Evolutionary conservation across 2,329 filamentous ascomycete genomes (phyloP).

Genomic region (Colletotrichum gloeosporioides): DNA sequence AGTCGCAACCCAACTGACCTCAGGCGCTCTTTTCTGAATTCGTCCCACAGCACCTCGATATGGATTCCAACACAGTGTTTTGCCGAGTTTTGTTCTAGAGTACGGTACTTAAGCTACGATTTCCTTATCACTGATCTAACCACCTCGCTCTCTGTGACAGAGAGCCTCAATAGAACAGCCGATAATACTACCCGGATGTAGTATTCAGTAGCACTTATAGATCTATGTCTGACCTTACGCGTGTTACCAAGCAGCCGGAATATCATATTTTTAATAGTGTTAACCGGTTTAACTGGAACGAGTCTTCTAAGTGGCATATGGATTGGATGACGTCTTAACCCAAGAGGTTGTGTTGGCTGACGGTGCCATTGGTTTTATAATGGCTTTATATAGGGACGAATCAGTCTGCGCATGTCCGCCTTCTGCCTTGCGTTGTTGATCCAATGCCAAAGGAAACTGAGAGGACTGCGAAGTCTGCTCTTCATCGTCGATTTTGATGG

Average conservation of each 20-base stretch:
- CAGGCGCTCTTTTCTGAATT: background rate
- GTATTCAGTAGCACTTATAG: background rate
- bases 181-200: background rate
- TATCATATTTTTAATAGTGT: background rate
- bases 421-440: background rate
- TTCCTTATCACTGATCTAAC: background rate
- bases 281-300: background rate
- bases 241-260: background rate
- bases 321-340: no score
- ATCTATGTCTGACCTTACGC: background rate
- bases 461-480: background rate
- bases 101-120: background rate
- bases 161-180: background rate
- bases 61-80: background rate
- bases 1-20: background rate
- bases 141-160: rapidly evolving
- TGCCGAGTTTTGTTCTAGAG: background rate
- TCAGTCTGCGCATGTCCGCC: background rate
- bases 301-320: background rate
- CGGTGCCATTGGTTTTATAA: no score
- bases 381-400: no score
- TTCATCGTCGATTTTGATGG: background rate
- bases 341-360: no score
- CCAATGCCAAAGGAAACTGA: background rate
- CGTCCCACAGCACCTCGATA: background rate